Base-by-base conservation (phyloP, 2,329 filamentous ascomycete genomes). In the Sporothrix inflata region DNA sequence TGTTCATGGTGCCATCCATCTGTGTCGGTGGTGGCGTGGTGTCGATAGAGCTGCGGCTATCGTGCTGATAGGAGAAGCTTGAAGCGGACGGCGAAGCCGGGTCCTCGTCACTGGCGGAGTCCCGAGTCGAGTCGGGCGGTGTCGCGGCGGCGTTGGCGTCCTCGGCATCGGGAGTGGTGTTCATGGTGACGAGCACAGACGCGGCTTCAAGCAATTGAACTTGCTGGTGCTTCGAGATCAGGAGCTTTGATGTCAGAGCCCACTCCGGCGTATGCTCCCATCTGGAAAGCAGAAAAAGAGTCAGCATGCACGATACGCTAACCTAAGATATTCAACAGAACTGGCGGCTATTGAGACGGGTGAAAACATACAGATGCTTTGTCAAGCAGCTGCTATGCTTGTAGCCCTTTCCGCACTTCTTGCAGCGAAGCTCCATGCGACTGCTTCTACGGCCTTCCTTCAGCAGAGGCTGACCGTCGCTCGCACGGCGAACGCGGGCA, bases 381-480 rank as follows among this genome's bases (percentile, higher is more conserved):
- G 93, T 97, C 87, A 99, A 90, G 90, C 96, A 99, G 87, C 96
- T 98, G 90, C 94, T 97, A 88, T 99, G 96, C 90, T 99, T 99
- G 90, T 99, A 99, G 84, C 94, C 94, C 88, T 99, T 99, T 83
- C 95, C 95, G 86, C 96, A 99, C 84, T 94, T 95, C 81, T 97
- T 94, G 86, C 96, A 99, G 83, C 92, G 94, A 81, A 99, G 89
- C 82, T 98, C 95, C 79, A 91, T 90, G 79, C 90, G 89, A 84
- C 89, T 92, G 82, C 89, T 88, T 84, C 94, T 94, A 85, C 88
- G 87, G 78, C 95, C 92, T 77, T 92, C 91, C 83, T 96, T 97
- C 78, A 87, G 85, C 78, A 87, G 85, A 75, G 92, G 90, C 77
- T 95, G 93, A 74, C 94, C 94, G 81, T 98, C 95, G 81, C 94